Conservation (phyloP, 371 early-diverging fungal genomes). For the Blakeslea trispora region DNA sequence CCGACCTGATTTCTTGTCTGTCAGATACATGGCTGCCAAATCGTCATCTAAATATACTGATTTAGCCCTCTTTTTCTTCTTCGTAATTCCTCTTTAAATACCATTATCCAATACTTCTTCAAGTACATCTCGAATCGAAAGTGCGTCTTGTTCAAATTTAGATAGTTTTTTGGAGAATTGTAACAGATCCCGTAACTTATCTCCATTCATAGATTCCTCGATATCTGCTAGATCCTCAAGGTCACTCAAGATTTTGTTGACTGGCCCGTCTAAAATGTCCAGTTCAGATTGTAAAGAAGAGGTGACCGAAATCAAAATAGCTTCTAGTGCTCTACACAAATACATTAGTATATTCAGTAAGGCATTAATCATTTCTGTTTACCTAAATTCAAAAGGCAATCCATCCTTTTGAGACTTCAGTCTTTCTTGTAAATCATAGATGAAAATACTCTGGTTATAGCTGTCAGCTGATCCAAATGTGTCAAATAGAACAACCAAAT, state of each 20-base stretch:
- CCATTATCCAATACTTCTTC: constrained; percentile 81
- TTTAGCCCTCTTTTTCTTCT: too few species aligned
- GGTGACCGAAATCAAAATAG: constrained; percentile 76
- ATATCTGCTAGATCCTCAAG: constrained; percentile 65
- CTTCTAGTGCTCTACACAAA: constrained; percentile 70
- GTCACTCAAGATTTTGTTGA: constrained; percentile 63
- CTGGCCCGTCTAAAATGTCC: constrained; percentile 59
- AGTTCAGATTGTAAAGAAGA: constrained; percentile 73
- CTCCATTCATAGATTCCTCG: constrained; percentile 76
- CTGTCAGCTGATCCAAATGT: constrained; percentile 66
- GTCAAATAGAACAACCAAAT: constrained; percentile 79
- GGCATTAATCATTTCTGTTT: constrained; percentile 1
- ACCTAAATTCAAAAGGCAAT: constrained; percentile 76
- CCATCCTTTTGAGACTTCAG: constrained; percentile 56
- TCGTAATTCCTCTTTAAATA: constrained; percentile 23
- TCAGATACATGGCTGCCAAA: constrained; percentile 86
- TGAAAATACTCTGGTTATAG: constrained; percentile 72
- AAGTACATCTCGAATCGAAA: constrained; percentile 76
- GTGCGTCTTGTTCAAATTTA: constrained; percentile 73
- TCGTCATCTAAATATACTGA: constrained; percentile 76
- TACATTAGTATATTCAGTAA: neutral
- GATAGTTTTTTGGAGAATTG: constrained; percentile 75
- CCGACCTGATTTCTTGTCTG: constrained; percentile 68
- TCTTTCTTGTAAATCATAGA: constrained; percentile 80
- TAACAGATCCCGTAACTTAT: constrained; percentile 74